phyloP scores from a whole-genome alignment of 768 basidiomycete genomes.

The Roridomyces roridus region DNA sequence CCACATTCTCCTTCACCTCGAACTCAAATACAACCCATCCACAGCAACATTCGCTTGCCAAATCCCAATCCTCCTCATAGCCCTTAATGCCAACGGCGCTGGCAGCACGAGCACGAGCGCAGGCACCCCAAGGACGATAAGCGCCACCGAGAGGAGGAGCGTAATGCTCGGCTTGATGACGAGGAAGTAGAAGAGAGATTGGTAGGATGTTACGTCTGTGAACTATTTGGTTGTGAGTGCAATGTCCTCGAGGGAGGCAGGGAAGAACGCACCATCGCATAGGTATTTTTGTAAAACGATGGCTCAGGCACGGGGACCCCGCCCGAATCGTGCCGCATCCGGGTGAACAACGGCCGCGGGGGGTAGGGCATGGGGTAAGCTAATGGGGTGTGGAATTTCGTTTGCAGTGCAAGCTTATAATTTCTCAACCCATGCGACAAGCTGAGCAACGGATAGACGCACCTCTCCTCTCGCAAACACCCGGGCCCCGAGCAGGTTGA shows the following conservation, averaged over 20 bases:
- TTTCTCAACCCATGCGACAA: too few relatives aligned
- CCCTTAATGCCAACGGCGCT: conserved; percentile 69
- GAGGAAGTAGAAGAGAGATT: conserved; percentile 87
- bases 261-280: conserved; percentile 80
- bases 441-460: too few relatives aligned
- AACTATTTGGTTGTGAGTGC: conserved; percentile 62
- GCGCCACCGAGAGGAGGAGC: conserved; percentile 60
- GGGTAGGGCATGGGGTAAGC: conserved; percentile 68
- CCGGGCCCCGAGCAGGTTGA: conserved; percentile 77
- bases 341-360: conserved; percentile 79
- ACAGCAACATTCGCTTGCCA: conserved; percentile 89
- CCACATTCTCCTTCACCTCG: too few relatives aligned
- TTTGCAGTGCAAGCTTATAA: conserved; percentile 75
- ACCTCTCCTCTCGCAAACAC: conserved; percentile 76
- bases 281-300: conserved; percentile 83
- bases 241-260: not conserved
- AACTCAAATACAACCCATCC: conserved; percentile 64
- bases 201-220: conserved; percentile 81
- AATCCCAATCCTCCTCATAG: conserved; percentile 68
- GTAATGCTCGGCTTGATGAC: conserved; percentile 87
- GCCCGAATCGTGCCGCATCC: conserved; percentile 46
- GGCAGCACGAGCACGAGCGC: conserved; percentile 66
- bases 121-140: conserved; percentile 64
- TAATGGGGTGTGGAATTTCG: conserved; percentile 70
- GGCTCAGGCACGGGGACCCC: conserved; percentile 54